phyloP scores from a whole-genome alignment of 768 basidiomycete genomes.

The Boletus edulis region DNA sequence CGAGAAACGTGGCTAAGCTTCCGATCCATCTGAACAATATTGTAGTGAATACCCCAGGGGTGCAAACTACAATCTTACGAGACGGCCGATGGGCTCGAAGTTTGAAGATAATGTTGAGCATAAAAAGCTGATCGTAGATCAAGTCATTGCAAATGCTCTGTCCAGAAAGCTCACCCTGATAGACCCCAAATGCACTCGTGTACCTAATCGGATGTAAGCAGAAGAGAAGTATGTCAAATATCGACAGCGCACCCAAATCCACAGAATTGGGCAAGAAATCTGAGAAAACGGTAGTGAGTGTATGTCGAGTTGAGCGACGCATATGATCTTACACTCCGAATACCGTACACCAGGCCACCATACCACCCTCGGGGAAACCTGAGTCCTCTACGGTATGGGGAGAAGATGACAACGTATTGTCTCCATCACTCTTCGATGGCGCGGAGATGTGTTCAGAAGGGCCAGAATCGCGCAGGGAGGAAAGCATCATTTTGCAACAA shows the following conservation, averaged over 20 bases:
- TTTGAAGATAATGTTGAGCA: slow-evolving; percentile 16
- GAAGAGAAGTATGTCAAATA: not conserved
- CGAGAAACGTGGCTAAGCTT: slow-evolving; percentile 16
- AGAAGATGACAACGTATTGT: not conserved
- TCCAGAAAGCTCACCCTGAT: slow-evolving; percentile 18
- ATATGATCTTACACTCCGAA: slow-evolving; percentile 21
- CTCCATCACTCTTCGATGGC: not conserved
- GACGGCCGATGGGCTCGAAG: slow-evolving; percentile 22
- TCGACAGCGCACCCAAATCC: slow-evolving; percentile 20
- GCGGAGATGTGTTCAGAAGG: not conserved
- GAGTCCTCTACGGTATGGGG: not conserved
- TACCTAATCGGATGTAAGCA: slow-evolving; percentile 11
- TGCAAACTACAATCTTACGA: slow-evolving; percentile 12
- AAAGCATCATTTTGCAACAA: not conserved
- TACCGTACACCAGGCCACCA: slow-evolving; percentile 26
- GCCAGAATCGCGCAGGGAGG: not conserved
- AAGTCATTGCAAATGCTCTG: not conserved
- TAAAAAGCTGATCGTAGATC: slow-evolving; percentile 20
- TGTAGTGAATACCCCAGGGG: not conserved
- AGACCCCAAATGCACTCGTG: slow-evolving; percentile 24
- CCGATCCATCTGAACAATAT: slow-evolving; percentile 28
- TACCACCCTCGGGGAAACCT: slow-evolving; percentile 16
- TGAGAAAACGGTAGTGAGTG: not conserved
- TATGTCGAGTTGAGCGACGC: not conserved
- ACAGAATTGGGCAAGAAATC: slow-evolving; percentile 27